Percentiles rank a stretch among this genome's conserved stretches.
phyloP scores from a whole-genome alignment of 352 stramenopile species.

The Globisporangium cystogenes region DNA sequence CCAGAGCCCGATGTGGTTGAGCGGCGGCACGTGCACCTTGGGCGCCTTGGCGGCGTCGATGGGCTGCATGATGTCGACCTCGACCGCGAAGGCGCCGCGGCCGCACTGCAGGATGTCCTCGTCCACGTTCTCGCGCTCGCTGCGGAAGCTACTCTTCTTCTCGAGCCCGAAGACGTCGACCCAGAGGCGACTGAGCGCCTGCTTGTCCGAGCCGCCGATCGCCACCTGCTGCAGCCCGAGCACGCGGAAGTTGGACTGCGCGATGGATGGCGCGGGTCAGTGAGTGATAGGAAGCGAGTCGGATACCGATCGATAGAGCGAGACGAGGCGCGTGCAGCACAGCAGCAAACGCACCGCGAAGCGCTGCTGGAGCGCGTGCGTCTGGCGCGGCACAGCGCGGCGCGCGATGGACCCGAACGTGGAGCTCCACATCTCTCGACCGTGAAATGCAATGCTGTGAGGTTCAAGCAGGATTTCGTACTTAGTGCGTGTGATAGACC shows the following conservation, averaged over 20 bases:
- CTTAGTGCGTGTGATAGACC: too few relatives aligned
- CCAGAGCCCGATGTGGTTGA: slow-evolving; percentile 99
- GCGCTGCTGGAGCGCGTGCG: not conserved
- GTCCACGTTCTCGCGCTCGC: slow-evolving; percentile 96
- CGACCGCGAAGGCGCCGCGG: slow-evolving; percentile 88
- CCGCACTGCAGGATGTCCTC: slow-evolving; percentile 97
- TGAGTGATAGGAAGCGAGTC: not conserved
- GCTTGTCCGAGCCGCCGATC: slow-evolving; percentile 91
- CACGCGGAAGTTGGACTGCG: slow-evolving; percentile 88
- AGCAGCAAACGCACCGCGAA: not conserved
- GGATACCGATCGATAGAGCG: too few relatives aligned
- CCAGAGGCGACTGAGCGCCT: slow-evolving; percentile 80
- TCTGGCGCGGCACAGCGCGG: not conserved
- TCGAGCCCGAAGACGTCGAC: slow-evolving; percentile 73
- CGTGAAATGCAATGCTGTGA: too few relatives aligned
- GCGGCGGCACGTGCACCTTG: slow-evolving; percentile 93
- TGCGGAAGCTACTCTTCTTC: slow-evolving; percentile 64
- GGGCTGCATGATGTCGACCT: slow-evolving; percentile 99
- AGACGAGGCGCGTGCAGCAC: not conserved
- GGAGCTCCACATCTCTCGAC: not conserved
- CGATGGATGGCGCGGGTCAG: not conserved
- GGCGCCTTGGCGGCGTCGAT: slow-evolving; percentile 90
- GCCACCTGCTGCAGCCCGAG: slow-evolving; percentile 98
- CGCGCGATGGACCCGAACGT: not conserved
- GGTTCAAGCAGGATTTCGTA: too few relatives aligned